Percentiles rank a stretch among this genome's conserved stretches.
These are phyloP conservation scores for Echites panduratus DNA, from an alignment of 257 asterid species.

Conservation along the genomic window DNA sequence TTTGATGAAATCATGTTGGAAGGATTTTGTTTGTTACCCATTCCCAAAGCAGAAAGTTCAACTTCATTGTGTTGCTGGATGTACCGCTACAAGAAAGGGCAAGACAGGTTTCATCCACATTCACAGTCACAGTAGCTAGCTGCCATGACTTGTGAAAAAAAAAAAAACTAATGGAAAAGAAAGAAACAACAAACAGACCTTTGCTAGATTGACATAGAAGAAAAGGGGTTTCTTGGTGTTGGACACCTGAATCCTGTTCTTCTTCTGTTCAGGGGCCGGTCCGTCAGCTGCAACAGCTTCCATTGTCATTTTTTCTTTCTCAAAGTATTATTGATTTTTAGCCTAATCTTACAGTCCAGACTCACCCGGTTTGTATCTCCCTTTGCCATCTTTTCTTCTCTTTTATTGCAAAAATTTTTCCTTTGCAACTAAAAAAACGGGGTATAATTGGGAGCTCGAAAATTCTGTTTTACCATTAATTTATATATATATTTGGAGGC, in stretches of 20 bases:
- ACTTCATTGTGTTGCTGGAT: conserved; percentile 89
- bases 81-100: conserved; percentile 53
- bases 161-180: no score
- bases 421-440: neutral
- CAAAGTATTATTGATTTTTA: neutral
- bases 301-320: conserved; percentile 28
- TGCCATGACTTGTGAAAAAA: no score
- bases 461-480: conserved; percentile 19
- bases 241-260: conserved; percentile 58
- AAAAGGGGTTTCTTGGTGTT: conserved; percentile 60
- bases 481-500: conserved; percentile 5
- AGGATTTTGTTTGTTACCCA: conserved; percentile 50
- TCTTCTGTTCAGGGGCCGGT: conserved; percentile 26
- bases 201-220: conserved; percentile 59
- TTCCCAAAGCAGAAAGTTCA: conserved; percentile 96
- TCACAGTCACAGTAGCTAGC: no score
- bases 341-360: neutral
- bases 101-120: no score
- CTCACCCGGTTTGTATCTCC: neutral
- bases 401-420: conserved; percentile 1
- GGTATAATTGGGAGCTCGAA: conserved; percentile 16
- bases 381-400: neutral
- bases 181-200: no score
- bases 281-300: conserved; percentile 30
- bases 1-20: no score